A percentile compares a stretch with the other conserved stretches of the same genome.
phyloP scores from a whole-genome alignment of 108 stramenopile species.

The Cyclotella distinguenda region DNA sequence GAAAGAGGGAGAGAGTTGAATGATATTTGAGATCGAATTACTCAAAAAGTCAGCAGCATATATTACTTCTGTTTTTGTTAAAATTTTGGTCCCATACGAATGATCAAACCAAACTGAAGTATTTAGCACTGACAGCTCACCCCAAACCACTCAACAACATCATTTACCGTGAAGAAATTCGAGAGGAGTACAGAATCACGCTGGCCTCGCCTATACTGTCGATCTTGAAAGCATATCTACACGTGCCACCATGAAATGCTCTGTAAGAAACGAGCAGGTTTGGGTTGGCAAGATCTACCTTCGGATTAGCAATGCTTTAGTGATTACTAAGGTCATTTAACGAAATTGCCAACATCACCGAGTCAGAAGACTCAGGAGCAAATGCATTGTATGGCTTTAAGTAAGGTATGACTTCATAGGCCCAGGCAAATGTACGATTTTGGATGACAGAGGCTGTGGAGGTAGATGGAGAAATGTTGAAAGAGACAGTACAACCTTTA shows the following conservation, averaged over 20 bases:
- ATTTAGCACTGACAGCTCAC: conserved; percentile 52
- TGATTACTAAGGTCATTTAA: conserved; percentile 87
- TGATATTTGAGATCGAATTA: too few species aligned
- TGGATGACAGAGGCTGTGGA: conserved; percentile 92
- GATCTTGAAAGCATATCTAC: conserved; percentile 94
- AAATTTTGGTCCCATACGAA: too few species aligned
- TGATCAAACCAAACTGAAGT: conserved; percentile 43
- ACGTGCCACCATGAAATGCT: conserved; percentile 93
- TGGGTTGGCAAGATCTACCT: conserved; percentile 81
- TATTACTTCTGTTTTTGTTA: too few species aligned
- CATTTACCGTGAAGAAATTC: conserved; percentile 68
- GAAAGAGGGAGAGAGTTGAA: too few species aligned
- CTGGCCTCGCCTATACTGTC: conserved; percentile 94
- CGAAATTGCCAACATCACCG: conserved; percentile 95
- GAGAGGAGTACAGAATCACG: conserved; percentile 90
- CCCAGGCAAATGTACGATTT: conserved; percentile 96
- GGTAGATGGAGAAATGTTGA: conserved; percentile 96
- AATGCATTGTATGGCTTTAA: conserved; percentile 95
- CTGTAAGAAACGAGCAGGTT: conserved; percentile 94
- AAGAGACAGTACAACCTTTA: conserved; percentile 89
- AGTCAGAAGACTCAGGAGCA: conserved; percentile 95
- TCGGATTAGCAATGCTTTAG: conserved; percentile 73
- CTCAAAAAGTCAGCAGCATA: too few species aligned
- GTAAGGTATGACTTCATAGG: conserved; percentile 97
- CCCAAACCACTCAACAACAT: conserved; percentile 53